These are phyloP conservation scores for Lasiodiplodia gonubiensis DNA, from an alignment of 2,329 filamentous ascomycete species.

Conservation along the genomic window DNA sequence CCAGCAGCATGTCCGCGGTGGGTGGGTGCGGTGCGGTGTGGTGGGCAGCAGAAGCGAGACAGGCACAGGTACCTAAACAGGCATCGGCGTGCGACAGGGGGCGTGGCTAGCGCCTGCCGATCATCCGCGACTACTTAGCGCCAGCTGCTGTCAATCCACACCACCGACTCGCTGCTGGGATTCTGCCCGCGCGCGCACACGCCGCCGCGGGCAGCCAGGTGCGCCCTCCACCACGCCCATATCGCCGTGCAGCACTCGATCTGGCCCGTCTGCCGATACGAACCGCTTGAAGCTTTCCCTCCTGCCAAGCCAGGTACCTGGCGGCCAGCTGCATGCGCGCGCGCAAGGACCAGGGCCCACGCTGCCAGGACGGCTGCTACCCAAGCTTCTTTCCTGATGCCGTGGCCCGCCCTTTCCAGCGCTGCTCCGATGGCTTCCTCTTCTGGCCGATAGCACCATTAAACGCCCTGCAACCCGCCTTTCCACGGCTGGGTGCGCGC, in stretches of 20 bases:
- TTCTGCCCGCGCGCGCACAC: conserved; percentile 1
- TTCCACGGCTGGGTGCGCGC: conserved; percentile 21
- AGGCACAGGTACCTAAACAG: not conserved
- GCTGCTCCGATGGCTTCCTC: conserved; percentile 18
- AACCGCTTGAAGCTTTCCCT: conserved; percentile 14
- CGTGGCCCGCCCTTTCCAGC: conserved; percentile 13
- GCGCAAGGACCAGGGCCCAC: conserved; percentile 22
- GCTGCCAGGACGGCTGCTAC: not conserved
- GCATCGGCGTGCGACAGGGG: not conserved
- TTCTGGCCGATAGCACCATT: conserved; percentile 18
- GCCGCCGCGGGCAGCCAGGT: conserved; percentile 1
- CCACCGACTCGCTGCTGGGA: conserved; percentile 6
- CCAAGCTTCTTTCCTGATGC: conserved; percentile 1
- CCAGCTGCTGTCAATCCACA: conserved; percentile 7
- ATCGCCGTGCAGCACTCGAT: conserved; percentile 8
- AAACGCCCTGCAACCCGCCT: conserved; percentile 27
- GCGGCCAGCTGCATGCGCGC: conserved; percentile 6
- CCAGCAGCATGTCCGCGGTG: conserved; percentile 3
- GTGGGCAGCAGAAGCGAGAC: conserved; percentile 18
- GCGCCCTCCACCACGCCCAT: conserved; percentile 7
- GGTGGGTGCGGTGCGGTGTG: not conserved
- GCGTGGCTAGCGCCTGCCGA: conserved; percentile 9
- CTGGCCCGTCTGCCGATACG: conserved; percentile 19
- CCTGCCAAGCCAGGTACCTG: conserved; percentile 28
- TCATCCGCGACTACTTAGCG: conserved; percentile 20